Base-by-base conservation (phyloP, 805 yeast genomes). In the Lachancea cidri region DNA sequence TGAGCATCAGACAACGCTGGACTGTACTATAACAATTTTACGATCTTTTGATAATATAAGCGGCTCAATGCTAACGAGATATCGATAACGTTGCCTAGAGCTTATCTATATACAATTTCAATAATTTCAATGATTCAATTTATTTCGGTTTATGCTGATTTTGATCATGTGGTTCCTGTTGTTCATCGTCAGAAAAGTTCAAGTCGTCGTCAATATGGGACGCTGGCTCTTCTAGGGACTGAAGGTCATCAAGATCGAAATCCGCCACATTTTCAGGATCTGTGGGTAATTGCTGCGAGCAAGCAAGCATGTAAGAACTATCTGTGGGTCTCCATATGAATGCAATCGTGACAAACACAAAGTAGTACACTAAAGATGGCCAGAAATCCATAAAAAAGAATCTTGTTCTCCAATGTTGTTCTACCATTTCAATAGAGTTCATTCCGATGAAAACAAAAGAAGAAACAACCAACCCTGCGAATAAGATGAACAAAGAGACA, bases 251-350 rank as follows among this genome's bases (percentile, higher is more conserved):
- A 38, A 78, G 65, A 52, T 79, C 83, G 53, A 78, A 78, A 56
- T 79, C 83, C 33, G 77, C 88, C 9, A 76, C 84, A 29, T 76
- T 81, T 43, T 72, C 74, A 47, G 83, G 86, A 45, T 82, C 93
- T 6, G 84, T 83, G 49, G 96, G 93, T 34, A 93, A 71, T 66
- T 93, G 98, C 39, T 87, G 86, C 2, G 96, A 86, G 47, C 89
- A 89, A 9, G 97, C 98, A 57, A 93, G 76, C 77, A 94, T 82
- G 56, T 89, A 85, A 43, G 96, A 88, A 31, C 95, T 87, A 52
- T 84, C 93, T 0, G 97, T 91, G 40, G 99, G 99, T 64, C 98
- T 82, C 98, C 98, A 93, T 48, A 93, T 76, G 69, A 88, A 78
- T 4, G 96, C 86, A 48, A 93, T 73, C 7, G 88, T 77, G 54